A percentile compares a stretch with the other conserved stretches of the same genome.
Evolutionary conservation across 2,329 filamentous ascomycete species (phyloP).

Genomic region (Macrophomina pseudophaseolina): DNA sequence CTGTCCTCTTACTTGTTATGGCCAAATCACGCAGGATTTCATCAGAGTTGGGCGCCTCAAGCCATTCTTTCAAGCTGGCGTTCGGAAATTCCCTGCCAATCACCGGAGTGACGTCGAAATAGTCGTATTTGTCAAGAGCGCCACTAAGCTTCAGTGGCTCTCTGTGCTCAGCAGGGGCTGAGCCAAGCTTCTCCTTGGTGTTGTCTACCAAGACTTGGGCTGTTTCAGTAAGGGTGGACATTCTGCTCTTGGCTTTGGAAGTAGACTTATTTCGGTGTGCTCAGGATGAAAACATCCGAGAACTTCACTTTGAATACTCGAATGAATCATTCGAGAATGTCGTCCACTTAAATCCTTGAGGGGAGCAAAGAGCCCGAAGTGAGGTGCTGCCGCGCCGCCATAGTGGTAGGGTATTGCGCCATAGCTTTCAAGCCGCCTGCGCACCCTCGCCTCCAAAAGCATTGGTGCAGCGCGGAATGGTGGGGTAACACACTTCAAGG

Average conservation of each 20-base stretch:
- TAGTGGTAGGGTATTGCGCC: conserved; percentile 1
- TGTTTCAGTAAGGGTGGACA: conserved; percentile 6
- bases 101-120: conserved; percentile 64
- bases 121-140: conserved; percentile 57
- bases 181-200: conserved; percentile 13
- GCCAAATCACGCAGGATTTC: conserved; percentile 69
- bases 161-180: not conserved
- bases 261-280: not conserved
- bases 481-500: conserved; percentile 1
- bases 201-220: conserved; percentile 3
- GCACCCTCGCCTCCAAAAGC: not conserved
- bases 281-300: not conserved
- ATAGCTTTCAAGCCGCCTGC: not conserved
- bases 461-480: not conserved
- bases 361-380: too few species aligned
- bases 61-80: conserved; percentile 65
- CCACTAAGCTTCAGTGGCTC: conserved; percentile 58
- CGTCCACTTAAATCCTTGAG: not conserved
- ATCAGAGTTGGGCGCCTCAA: conserved; percentile 66
- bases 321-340: not conserved
- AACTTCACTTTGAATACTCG: not conserved
- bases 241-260: not conserved
- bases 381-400: not conserved
- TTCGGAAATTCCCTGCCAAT: conserved; percentile 67
- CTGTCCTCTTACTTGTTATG: conserved; percentile 36